These are phyloP conservation scores for Monosporozyma servazzii DNA, from an alignment of 805 yeast genomes.

Conservation along the genomic window DNA sequence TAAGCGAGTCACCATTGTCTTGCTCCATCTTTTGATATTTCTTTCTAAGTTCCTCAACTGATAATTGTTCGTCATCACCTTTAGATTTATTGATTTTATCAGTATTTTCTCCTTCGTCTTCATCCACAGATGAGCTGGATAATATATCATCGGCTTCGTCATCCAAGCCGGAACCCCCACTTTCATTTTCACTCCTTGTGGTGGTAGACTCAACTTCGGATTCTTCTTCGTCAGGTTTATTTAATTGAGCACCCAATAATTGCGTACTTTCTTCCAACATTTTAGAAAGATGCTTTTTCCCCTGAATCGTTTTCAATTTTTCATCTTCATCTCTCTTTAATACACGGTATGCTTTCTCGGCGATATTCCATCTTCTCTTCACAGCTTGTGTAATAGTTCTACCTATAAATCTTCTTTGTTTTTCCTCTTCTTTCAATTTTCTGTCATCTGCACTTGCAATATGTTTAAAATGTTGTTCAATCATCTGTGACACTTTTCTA, in stretches of 20 bases:
- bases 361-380: conserved; percentile 82
- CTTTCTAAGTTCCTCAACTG: conserved; percentile 36
- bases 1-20: neutral
- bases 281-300: conserved; percentile 78
- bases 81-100: neutral
- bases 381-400: conserved; percentile 76
- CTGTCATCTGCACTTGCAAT: conserved; percentile 84
- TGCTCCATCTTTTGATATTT: conserved; percentile 32
- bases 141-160: conserved; percentile 12
- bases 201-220: conserved; percentile 5
- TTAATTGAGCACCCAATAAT: conserved; percentile 74
- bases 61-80: conserved; percentile 27
- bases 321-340: conserved; percentile 72
- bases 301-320: conserved; percentile 67
- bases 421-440: conserved; percentile 64
- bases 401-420: conserved; percentile 60
- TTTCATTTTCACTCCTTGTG: neutral
- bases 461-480: conserved; percentile 80
- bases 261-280: conserved; percentile 89
- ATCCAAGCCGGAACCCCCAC: neutral
- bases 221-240: conserved; percentile 24
- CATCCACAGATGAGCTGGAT: conserved; percentile 12
- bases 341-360: conserved; percentile 68
- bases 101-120: conserved; percentile 4
- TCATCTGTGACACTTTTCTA: conserved; percentile 65